These are phyloP conservation scores for Exophiala sideris DNA, from an alignment of 2,329 filamentous ascomycete genomes.

Conservation along the genomic window DNA sequence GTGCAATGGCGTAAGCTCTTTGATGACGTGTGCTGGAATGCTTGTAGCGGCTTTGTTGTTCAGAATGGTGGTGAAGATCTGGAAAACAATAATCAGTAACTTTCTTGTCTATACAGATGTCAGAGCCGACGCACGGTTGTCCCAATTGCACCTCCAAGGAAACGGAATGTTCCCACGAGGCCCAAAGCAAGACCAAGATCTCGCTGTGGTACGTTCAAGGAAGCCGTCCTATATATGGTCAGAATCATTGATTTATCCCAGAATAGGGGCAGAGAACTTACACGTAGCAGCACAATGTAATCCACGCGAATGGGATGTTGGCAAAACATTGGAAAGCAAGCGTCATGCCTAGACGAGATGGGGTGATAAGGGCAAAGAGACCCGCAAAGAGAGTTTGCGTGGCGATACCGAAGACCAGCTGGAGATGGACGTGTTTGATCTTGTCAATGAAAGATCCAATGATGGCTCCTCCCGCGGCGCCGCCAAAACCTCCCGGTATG, in stretches of 20 bases:
- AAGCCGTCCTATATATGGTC: too few relatives aligned
- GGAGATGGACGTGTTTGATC: conserved; percentile 1
- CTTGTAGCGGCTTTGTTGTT: not conserved
- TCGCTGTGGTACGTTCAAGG: conserved; percentile 13
- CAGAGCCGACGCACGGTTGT: conserved; percentile 1
- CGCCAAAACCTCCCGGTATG: conserved; percentile 33
- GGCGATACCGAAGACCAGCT: not conserved
- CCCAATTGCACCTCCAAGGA: conserved; percentile 24
- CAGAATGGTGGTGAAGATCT: conserved; percentile 26
- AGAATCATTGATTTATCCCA: too few relatives aligned
- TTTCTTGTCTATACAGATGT: too few relatives aligned
- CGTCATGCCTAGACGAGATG: not conserved
- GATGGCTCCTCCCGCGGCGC: not conserved
- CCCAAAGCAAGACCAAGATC: conserved; percentile 28
- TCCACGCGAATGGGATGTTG: conserved; percentile 1
- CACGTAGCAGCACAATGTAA: not conserved
- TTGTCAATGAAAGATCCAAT: not conserved
- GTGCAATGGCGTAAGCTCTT: conserved; percentile 37
- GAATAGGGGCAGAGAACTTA: too few relatives aligned
- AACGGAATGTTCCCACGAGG: conserved; percentile 22
- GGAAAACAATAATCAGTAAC: too few relatives aligned
- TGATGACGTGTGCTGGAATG: not conserved
- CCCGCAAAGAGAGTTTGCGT: not conserved
- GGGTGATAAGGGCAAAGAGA: not conserved
- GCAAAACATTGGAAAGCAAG: not conserved